Evolutionary conservation across 805 yeast genomes (phyloP).

Genomic region (Starmerella bacillaris): DNA sequence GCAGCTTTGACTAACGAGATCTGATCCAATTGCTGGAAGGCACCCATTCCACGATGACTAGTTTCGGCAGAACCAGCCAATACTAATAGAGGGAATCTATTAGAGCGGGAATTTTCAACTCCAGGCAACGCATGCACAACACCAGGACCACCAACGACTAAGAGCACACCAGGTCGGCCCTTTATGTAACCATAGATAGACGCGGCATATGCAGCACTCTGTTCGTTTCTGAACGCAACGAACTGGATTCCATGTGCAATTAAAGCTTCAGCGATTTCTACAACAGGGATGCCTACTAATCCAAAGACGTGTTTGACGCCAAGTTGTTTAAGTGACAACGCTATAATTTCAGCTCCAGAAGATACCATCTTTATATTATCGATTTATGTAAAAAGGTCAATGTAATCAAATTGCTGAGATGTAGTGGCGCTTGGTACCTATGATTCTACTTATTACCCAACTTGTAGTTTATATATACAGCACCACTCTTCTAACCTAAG

Average conservation of each 20-base stretch:
- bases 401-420: too few relatives aligned
- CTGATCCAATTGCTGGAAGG: constrained; percentile 57
- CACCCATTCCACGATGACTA: constrained; percentile 37
- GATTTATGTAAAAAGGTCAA: too few relatives aligned
- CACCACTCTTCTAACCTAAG: too few relatives aligned
- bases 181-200: constrained; percentile 51
- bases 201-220: constrained; percentile 61
- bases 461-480: too few relatives aligned
- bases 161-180: constrained; percentile 44
- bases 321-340: constrained; percentile 29
- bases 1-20: constrained; percentile 29
- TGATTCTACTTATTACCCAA: too few relatives aligned
- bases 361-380: too few relatives aligned
- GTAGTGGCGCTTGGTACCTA: too few relatives aligned
- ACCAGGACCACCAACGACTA: constrained; percentile 67
- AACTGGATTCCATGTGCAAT: constrained; percentile 38
- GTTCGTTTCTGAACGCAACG: constrained; percentile 50
- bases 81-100: constrained; percentile 48
- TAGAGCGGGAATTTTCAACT: constrained; percentile 39
- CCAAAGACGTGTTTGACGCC: constrained; percentile 48
- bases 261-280: constrained; percentile 49
- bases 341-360: constrained; percentile 33
- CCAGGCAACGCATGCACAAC: constrained; percentile 52
- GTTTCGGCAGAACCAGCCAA: constrained; percentile 45
- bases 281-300: constrained; percentile 59